Conservation (phyloP, 2,329 filamentous ascomycete species). For the Cladosporium sp. region DNA sequence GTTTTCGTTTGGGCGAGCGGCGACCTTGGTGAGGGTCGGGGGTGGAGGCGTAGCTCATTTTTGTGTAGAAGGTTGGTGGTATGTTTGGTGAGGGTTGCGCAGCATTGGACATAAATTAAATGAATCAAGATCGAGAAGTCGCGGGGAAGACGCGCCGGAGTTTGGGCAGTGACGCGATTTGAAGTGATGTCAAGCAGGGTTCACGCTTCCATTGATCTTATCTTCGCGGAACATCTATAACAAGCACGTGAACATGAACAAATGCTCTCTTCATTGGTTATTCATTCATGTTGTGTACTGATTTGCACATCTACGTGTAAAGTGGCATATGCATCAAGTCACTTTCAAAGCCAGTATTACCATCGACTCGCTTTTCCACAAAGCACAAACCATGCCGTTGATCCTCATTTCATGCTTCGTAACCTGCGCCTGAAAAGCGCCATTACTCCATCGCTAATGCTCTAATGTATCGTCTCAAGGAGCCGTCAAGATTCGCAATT, state of each 20-base stretch:
- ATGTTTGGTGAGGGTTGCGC: not conserved
- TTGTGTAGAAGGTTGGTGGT: not conserved
- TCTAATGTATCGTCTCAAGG: not conserved
- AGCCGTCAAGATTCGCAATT: not conserved
- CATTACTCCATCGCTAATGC: conserved; percentile 21
- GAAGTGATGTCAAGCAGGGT: conserved; percentile 9
- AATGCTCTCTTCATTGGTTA: not conserved
- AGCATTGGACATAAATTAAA: not conserved
- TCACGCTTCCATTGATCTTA: not conserved
- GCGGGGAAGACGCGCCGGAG: conserved; percentile 17
- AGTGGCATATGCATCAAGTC: not conserved
- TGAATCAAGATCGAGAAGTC: not conserved
- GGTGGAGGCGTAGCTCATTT: conserved; percentile 22
- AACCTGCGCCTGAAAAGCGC: conserved; percentile 18
- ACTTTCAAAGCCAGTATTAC: not conserved
- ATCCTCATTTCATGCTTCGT: conserved; percentile 19
- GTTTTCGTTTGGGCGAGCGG: conserved; percentile 34
- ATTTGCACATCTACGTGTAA: not conserved
- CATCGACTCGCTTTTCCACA: not conserved
- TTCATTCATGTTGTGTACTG: not conserved
- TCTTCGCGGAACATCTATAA: not conserved
- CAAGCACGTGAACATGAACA: not conserved
- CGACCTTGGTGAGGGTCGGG: conserved; percentile 22
- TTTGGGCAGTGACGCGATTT: conserved; percentile 9
- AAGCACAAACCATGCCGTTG: not conserved